Evolutionary conservation across 345 rosid species (phyloP), one percentile per base, ranked within the genome.

Genomic region (Bretschneidera sinensis): DNA sequence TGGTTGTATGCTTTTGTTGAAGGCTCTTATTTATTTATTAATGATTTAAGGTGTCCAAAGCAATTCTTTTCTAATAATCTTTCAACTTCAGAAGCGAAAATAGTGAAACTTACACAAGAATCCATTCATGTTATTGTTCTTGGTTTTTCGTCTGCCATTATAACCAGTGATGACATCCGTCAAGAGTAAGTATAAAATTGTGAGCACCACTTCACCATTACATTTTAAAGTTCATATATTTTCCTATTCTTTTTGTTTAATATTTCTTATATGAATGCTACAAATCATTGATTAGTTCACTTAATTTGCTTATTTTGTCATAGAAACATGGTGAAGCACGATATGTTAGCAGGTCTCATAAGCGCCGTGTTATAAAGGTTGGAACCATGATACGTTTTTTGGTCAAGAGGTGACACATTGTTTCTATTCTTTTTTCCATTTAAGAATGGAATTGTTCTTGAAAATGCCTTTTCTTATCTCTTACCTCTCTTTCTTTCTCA

Each of bases 41-140:
- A 31, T 4, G 4, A 4, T 4, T 31, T 31, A 4, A 31, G 6
- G 9, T 31, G 35, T 4, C 9, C 35, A 31, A 39, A 39, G 11
- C 45, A 11, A 5, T 39, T 39, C 45, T 14, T 39, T 39, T 39
- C 11, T 39, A 39, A 39, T 39, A 14, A 39, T 22, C 21, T 55
- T 48, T 25, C 4, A 20, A 15, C 60, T 75, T 55, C 85, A 90
- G 97, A 90, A 59, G 95, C 95, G 63, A 81, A 81, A 51, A 86
- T 91, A 15, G 82, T 86, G 63, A 88, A 85, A 67, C 55, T 90
- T 69, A 68, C 80, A 6, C 81, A 64, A 64, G 96, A 85, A 67
- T 83, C 91, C 19, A 83, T 94, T 62, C 92, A 88, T 70, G 67
- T 63, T n/a, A 71, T 88, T 60, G 79, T 94, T 82, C 95, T 94